Base-by-base conservation (phyloP, 2,329 filamentous ascomycete species). In the Cladobotryum protrusum region DNA sequence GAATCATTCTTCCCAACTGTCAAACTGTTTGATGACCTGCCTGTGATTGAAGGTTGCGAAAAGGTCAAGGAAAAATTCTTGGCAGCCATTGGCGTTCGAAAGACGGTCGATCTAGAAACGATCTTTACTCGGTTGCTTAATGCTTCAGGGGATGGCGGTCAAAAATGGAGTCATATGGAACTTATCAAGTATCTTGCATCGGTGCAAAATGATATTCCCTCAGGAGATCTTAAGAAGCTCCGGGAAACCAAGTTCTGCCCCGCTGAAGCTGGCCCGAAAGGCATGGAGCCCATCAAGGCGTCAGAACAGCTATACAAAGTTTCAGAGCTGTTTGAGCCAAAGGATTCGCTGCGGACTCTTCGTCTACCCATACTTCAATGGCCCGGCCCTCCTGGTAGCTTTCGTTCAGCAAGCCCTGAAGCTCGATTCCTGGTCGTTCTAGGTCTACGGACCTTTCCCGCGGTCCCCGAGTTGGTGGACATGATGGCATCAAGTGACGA, bases 1-100 rank as follows among this genome's bases (percentile, higher is more conserved):
- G 90, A 97, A 56, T 85, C 93, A 0, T 99, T 96, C 67, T 96
- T 99, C 62, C 83, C 88, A 2, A 86, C 82, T n/a, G 93, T 99
- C 35, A 93, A 89, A 64, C 74, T 99, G 0, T 99, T 99, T 61
- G 90, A 96, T 54, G 93, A 99, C 63, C 74, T 99, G 14, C 91
- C 93, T 0, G 84, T 86, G 12, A 83, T 97, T 2, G 81, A 85
- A 56, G 82, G 81, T 12, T 82, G 91, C 40, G 82, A 85, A 37
- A 81, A 83, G 32, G 80, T 96, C 12, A 97, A 96, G 64, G 92
- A 97, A 42, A 96, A 95, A 64, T 88, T 99, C 54, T 69, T 99
- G 40, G 72, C 79, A 3, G 81, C 87, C 2, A 74, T 99, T 32
- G 92, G 93, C 3, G 91, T 99, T 20, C 83, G 93, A 52, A 97